phyloP scores from a whole-genome alignment of 805 yeast genomes.

The Saturnispora bothae region DNA sequence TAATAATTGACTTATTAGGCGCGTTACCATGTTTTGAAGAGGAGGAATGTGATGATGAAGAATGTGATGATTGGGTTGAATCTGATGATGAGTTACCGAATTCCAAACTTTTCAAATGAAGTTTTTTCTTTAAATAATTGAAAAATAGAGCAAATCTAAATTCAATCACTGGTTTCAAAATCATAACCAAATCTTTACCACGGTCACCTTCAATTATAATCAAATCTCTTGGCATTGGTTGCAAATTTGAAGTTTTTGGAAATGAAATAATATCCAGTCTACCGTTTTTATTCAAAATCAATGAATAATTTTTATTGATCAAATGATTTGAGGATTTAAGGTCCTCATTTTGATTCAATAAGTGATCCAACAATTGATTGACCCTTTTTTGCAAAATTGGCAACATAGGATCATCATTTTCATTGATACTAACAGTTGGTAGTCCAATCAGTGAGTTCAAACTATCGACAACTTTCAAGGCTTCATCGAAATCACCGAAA shows the following conservation, averaged over 20 bases:
- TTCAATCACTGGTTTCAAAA: constrained; percentile 53
- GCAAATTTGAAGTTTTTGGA: constrained; percentile 53
- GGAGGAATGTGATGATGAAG: constrained; percentile 12
- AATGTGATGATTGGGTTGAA: constrained; percentile 18
- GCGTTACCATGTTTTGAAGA: constrained; percentile 10
- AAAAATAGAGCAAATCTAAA: constrained; percentile 59
- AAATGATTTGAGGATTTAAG: constrained; percentile 26
- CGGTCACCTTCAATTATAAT: constrained; percentile 78
- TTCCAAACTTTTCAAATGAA: constrained; percentile 46
- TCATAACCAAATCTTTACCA: constrained; percentile 70
- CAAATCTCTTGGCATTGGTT: constrained; percentile 49
- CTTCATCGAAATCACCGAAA: constrained; percentile 37
- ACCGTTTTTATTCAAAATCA: constrained; percentile 30
- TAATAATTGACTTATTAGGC: constrained; percentile 27
- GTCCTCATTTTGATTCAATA: constrained; percentile 36
- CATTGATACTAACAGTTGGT: constrained; percentile 1
- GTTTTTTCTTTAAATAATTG: constrained; percentile 64
- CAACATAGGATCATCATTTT: constrained; percentile 10
- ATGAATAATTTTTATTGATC: constrained; percentile 27
- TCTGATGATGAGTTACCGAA: constrained; percentile 22
- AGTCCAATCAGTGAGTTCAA: constrained; percentile 23
- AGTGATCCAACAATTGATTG: constrained; percentile 27
- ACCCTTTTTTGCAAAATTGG: constrained; percentile 18
- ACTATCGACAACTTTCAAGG: constrained; percentile 29
- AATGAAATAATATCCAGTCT: constrained; percentile 58